Base-by-base conservation (phyloP, 192 early-diverging fungal species). In the Coemansia sp. region DNA sequence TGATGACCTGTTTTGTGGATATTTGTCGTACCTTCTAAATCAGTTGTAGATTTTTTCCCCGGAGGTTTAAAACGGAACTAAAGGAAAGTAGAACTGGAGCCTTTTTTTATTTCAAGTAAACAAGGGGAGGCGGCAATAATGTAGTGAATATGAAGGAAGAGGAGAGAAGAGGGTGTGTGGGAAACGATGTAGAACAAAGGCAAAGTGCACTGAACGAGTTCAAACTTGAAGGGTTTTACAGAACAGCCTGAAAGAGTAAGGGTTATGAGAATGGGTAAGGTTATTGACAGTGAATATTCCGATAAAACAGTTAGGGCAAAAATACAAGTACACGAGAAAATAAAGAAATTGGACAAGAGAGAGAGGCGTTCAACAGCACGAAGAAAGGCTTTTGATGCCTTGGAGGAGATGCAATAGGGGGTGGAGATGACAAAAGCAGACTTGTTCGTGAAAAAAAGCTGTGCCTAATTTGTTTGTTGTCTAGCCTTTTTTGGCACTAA, bases 351-450 rank as follows among this genome's bases (percentile, higher is more conserved):
- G 39, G 10, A 10, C 10, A 50, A 3, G 21, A 51, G 32, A 53
- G 46, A 29, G 31, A 64, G 52, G 50, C 62, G 62, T 51, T 64
- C 54, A 24, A 58, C 22, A 52, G 25, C 20, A 53, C 46, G 61
- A 31, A 24, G n/a, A 10, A 63, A 63, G 23, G 42, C 25, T 21
- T 25, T 21, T 25, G 24, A 22, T 62, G 51, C 32, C 62, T 46
- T 46, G 39, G 39, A 46, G 39, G 39, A 46, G 39, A 46, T 46
- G 39, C 39, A 46, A 46, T 17, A 46, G 39, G 39, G 39, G 39
- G 17, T 46, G 39, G 39, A 46, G 39, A 46, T 46, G 39, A 46
- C 39, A 46, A 46, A 46, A 46, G 39, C 39, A 46, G 39, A 14
- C 39, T 46, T 46, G 11, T 46, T 46, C 39, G 9, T 46, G 17